Conservation (phyloP, 345 rosid species). For the Populus euphratica region DNA sequence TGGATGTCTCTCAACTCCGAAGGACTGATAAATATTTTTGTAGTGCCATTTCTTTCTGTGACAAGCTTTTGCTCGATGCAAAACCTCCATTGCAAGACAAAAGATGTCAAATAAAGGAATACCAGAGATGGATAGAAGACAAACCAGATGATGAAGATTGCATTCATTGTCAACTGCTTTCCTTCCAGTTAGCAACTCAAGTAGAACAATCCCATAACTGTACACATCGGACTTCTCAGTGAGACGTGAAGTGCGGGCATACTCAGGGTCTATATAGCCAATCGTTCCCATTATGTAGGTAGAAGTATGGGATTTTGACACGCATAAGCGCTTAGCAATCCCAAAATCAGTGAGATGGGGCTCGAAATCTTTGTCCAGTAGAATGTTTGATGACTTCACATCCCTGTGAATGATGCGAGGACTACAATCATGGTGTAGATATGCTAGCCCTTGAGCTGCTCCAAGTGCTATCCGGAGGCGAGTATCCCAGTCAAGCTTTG, state of each 20-base stretch:
- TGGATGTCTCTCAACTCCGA: neutral
- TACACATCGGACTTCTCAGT: constrained; percentile 96
- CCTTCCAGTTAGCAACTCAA: constrained; percentile 83
- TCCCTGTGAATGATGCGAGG: constrained; percentile 94
- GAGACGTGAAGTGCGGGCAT: constrained; percentile 89
- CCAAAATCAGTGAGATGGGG: constrained; percentile 98
- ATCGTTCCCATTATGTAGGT: constrained; percentile 91
- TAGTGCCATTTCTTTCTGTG: too few species aligned
- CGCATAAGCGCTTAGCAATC: constrained; percentile 80
- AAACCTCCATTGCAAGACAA: too few species aligned
- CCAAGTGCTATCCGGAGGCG: constrained; percentile 82
- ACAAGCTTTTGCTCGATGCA: too few species aligned
- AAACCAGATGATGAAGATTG: constrained; percentile 89
- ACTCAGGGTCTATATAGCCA: constrained; percentile 95
- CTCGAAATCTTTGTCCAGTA: constrained; percentile 81
- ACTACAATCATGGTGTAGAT: constrained; percentile 93
- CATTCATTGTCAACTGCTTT: constrained; percentile 89
- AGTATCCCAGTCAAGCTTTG: constrained; percentile 77
- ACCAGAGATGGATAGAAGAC: constrained; percentile 16
- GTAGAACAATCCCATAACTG: constrained; percentile 85
- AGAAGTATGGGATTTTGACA: constrained; percentile 75
- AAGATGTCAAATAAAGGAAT: neutral
- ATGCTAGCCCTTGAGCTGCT: constrained; percentile 88
- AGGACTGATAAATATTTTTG: neutral
- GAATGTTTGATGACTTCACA: constrained; percentile 84